Conservation (phyloP, 345 rosid genomes). For the Dovyalis caffra region DNA sequence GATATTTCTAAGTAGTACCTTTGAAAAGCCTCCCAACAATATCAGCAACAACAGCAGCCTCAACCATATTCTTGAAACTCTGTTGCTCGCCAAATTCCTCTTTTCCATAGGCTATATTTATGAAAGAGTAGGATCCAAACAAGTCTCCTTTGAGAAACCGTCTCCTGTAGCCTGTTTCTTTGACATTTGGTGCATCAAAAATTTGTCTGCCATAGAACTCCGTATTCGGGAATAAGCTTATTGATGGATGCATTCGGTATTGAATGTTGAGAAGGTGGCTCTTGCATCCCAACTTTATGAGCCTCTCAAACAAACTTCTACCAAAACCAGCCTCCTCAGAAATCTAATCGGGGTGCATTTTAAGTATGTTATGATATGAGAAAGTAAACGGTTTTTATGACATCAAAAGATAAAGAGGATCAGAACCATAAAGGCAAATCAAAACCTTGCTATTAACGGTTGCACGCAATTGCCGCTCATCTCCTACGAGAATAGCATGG, state of each 20-base stretch:
- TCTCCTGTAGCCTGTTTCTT: neutral
- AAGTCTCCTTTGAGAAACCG: neutral
- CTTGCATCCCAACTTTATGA: slow-evolving; percentile 4
- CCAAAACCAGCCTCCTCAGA: slow-evolving; percentile 17
- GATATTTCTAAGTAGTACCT: slow-evolving; percentile 5
- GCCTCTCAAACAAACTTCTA: slow-evolving; percentile 27
- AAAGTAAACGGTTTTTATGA: neutral
- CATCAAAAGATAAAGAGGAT: neutral
- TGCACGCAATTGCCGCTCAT: slow-evolving; percentile 12
- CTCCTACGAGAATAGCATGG: slow-evolving; percentile 16
- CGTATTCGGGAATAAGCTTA: slow-evolving; percentile 19
- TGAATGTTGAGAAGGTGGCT: slow-evolving; percentile 21
- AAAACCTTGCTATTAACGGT: slow-evolving; percentile 12
- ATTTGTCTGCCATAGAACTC: slow-evolving; percentile 12
- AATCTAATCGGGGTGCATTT: neutral
- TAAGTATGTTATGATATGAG: neutral
- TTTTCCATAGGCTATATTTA: slow-evolving; percentile 15
- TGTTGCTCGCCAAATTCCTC: slow-evolving; percentile 6
- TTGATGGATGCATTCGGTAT: slow-evolving; percentile 30
- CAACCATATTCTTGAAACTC: slow-evolving; percentile 23
- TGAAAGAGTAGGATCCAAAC: slow-evolving; percentile 13
- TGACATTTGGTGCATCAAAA: slow-evolving; percentile 12
- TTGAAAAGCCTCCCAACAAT: slow-evolving; percentile 3
- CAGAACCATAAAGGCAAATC: neutral
- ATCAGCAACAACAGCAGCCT: slow-evolving; percentile 14